These are phyloP conservation scores for Phylloporus sp. DNA, from an alignment of 768 basidiomycete genomes.

Conservation along the genomic window DNA sequence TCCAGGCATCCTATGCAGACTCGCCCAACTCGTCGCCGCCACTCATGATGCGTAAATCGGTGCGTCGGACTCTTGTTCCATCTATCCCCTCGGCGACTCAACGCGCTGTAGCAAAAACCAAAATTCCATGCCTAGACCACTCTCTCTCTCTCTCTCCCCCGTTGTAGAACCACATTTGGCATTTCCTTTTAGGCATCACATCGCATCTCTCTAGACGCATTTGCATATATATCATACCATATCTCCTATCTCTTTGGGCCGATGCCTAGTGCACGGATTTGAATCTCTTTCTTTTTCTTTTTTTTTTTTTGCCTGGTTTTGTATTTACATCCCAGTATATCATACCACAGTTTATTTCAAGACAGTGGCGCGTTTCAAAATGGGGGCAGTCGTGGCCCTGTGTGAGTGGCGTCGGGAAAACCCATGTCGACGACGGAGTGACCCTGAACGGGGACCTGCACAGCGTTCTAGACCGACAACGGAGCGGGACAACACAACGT, in stretches of 20 bases:
- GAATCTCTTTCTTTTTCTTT: too few species aligned
- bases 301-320: background rate
- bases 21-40: slow-evolving; percentile 40
- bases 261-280: slow-evolving; percentile 1
- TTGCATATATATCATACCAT: slow-evolving; percentile 33
- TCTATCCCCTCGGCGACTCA: background rate
- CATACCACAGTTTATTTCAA: too few species aligned
- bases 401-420: too few species aligned
- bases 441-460: too few species aligned
- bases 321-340: slow-evolving; percentile 2
- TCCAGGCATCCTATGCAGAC: slow-evolving; percentile 36
- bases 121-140: slow-evolving; percentile 32
- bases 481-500: too few species aligned
- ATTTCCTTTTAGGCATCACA: slow-evolving; percentile 31
- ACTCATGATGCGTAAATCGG: slow-evolving; percentile 57
- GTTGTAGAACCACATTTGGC: slow-evolving; percentile 23
- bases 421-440: too few species aligned
- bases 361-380: too few species aligned
- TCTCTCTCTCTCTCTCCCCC: background rate
- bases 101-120: slow-evolving; percentile 28
- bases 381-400: too few species aligned
- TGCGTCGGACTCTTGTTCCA: slow-evolving; percentile 20
- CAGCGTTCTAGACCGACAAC: too few species aligned
- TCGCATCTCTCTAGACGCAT: slow-evolving; percentile 32
- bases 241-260: slow-evolving; percentile 15